These are phyloP conservation scores for Marasmius tenuissimus DNA, from an alignment of 1,284 basidiomycete species.

Conservation along the genomic window DNA sequence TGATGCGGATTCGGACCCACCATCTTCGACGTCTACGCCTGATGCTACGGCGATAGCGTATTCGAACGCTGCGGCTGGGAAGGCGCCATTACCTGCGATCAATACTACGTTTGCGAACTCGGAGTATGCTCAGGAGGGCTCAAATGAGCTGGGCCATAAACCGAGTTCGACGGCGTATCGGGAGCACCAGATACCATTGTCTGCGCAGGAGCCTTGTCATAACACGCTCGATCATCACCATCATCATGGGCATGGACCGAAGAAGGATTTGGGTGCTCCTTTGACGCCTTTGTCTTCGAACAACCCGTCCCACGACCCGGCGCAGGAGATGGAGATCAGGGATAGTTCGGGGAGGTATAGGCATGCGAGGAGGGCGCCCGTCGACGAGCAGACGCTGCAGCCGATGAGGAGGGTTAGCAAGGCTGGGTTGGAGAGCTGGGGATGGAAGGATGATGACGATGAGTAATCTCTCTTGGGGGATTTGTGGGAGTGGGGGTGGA, in stretches of 20 bases:
- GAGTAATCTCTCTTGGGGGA: not conserved
- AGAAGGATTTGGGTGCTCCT: not conserved
- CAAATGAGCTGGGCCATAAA: not conserved
- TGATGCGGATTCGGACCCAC: not conserved
- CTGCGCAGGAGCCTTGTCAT: constrained; percentile 9
- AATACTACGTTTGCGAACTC: not conserved
- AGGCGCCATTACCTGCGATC: not conserved
- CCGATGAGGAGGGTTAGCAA: constrained; percentile 86
- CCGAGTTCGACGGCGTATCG: not conserved
- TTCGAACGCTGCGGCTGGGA: not conserved
- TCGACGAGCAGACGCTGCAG: constrained; percentile 83
- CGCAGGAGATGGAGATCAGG: constrained; percentile 82
- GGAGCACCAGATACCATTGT: not conserved
- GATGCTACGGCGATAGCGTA: not conserved
- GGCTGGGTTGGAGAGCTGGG: constrained; percentile 77
- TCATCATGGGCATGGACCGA: not conserved
- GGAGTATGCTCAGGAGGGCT: not conserved
- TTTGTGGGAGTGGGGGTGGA: too few relatives aligned
- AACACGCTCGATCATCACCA: not conserved
- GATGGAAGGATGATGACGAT: constrained; percentile 4
- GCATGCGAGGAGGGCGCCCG: constrained; percentile 80
- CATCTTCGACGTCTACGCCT: not conserved
- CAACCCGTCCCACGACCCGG: constrained; percentile 52
- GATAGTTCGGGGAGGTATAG: constrained; percentile 82
- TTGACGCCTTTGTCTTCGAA: not conserved